Base-by-base conservation (phyloP, 2,329 filamentous ascomycete genomes). In the Colletotrichum sp. region DNA sequence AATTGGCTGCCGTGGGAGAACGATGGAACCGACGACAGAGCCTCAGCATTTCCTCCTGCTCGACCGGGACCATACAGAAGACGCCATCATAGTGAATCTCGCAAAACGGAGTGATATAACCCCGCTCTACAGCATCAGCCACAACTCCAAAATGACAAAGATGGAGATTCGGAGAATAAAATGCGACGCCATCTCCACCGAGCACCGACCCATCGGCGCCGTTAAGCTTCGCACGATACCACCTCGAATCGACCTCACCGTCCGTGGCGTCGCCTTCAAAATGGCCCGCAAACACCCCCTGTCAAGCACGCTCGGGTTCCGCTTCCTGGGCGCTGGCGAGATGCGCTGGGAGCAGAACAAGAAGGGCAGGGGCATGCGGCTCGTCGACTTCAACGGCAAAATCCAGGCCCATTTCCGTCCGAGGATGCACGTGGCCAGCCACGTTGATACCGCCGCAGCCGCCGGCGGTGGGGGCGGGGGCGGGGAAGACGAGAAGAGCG, bases 351-450 rank as follows among this genome's bases (percentile, higher is more conserved):
- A 78, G 30, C 44, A 62, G 32, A 36, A 49, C 32, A 69, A 60
- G 49, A 28, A 52, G 44, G 52, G 63, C 49, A 67, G 60, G 24
- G 77, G 71, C 44, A 60, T 77, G 39, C 69, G 15, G 57, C 75
- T 78, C n/a, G 24, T 72, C 24, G 77, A 78, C 72, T 70, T 75
- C 32, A 75, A 76, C 32, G 71, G 75, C n/a, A 66, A 67, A 16
- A 64, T 21, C 5, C 62, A 57, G 32, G 71, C 66, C 24, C 32
- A 63, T 55, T 76, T 76, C 36, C 75, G 72, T 39, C 70, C 74
- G 26, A 59, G 49, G 3, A 63, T 74, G 59, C 70, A 66, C 32
- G 12, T 62, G n/a, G 16, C 26, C 62, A 15, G 30, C 67, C 32
- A 24, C 26, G 55, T 18, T 21, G 8, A 52, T 21, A 13, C 44